A percentile compares a stretch with the other conserved stretches of the same genome.
phyloP scores from a whole-genome alignment of 1,284 basidiomycete genomes.

The Austroboletus novae-zelandiae region DNA sequence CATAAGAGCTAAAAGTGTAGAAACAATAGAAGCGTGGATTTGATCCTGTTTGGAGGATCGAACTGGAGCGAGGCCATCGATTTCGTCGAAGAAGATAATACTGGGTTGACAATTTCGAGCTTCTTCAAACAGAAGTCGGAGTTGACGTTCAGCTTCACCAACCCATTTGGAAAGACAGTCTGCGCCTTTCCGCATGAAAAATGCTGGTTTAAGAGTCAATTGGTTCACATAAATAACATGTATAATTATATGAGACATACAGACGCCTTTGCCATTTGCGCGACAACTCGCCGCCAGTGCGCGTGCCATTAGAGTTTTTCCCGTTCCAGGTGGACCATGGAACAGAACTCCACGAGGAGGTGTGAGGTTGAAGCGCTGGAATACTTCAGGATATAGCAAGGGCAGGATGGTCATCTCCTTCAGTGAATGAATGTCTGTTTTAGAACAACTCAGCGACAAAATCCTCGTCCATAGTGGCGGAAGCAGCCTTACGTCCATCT shows the following conservation, averaged over 20 bases:
- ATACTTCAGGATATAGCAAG: constrained; percentile 95
- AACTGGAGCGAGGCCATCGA: constrained; percentile 97
- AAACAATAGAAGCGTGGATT: constrained; percentile 97
- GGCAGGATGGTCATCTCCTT: constrained; percentile 99
- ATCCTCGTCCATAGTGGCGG: not conserved
- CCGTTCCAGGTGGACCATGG: constrained; percentile 94
- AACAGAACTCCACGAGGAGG: constrained; percentile 97
- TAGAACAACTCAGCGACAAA: constrained; percentile 1
- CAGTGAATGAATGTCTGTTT: constrained; percentile 87
- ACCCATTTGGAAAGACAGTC: constrained; percentile 99
- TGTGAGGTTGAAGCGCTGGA: constrained; percentile 92
- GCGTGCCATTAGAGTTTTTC: constrained; percentile 90
- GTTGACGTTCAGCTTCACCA: constrained; percentile 96
- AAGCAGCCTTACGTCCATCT: constrained; percentile 75
- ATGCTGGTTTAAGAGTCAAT: constrained; percentile 53
- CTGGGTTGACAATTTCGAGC: constrained; percentile 90
- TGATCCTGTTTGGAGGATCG: constrained; percentile 98
- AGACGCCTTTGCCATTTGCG: constrained; percentile 86
- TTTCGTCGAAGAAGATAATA: constrained; percentile 98
- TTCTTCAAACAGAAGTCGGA: constrained; percentile 95
- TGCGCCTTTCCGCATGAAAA: constrained; percentile 99
- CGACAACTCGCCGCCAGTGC: constrained; percentile 94
- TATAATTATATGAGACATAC: constrained; percentile 43
- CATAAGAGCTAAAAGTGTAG: constrained; percentile 95
- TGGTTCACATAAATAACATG: not conserved